These are phyloP conservation scores for Teratosphaeria epicoccoides DNA, from an alignment of 2,329 filamentous ascomycete species.

Conservation along the genomic window DNA sequence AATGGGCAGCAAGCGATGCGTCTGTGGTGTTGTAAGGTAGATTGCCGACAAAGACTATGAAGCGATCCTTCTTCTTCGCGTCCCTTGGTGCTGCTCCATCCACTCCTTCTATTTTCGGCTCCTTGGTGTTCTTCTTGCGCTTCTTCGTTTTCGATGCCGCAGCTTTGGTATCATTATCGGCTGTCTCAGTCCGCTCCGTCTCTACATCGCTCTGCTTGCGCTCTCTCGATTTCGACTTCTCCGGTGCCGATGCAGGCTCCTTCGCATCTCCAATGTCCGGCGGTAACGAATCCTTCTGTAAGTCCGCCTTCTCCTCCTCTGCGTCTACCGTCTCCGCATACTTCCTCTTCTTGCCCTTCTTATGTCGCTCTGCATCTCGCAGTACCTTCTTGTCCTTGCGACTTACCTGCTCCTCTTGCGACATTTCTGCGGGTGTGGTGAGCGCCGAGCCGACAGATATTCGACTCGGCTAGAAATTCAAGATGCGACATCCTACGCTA, in stretches of 20 bases:
- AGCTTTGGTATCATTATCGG: background rate
- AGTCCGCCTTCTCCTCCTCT: slow-evolving; percentile 14
- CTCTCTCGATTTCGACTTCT: slow-evolving; percentile 16
- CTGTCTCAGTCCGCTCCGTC: background rate
- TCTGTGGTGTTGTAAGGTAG: slow-evolving; percentile 74
- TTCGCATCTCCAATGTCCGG: slow-evolving; percentile 7
- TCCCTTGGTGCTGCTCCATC: slow-evolving; percentile 9
- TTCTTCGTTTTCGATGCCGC: slow-evolving; percentile 6
- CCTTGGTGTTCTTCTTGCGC: slow-evolving; percentile 13
- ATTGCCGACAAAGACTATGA: slow-evolving; percentile 79
- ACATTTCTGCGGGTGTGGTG: slow-evolving; percentile 10
- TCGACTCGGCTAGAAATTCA: background rate
- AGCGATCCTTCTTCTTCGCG: slow-evolving; percentile 42
- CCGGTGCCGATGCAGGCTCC: background rate
- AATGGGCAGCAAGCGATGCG: slow-evolving; percentile 61
- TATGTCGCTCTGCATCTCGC: slow-evolving; percentile 25
- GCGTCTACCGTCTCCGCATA: slow-evolving; percentile 14
- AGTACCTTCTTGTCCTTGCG: slow-evolving; percentile 28
- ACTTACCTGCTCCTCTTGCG: slow-evolving; percentile 17
- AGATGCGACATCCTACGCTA: background rate
- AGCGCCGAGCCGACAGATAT: too few relatives aligned
- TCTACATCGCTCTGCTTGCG: slow-evolving; percentile 7
- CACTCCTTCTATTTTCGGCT: slow-evolving; percentile 9
- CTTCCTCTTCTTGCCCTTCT: slow-evolving; percentile 27
- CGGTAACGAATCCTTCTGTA: slow-evolving; percentile 10